These are phyloP conservation scores for Saprolegnia diclina DNA, from an alignment of 352 stramenopile species.

Conservation along the genomic window DNA sequence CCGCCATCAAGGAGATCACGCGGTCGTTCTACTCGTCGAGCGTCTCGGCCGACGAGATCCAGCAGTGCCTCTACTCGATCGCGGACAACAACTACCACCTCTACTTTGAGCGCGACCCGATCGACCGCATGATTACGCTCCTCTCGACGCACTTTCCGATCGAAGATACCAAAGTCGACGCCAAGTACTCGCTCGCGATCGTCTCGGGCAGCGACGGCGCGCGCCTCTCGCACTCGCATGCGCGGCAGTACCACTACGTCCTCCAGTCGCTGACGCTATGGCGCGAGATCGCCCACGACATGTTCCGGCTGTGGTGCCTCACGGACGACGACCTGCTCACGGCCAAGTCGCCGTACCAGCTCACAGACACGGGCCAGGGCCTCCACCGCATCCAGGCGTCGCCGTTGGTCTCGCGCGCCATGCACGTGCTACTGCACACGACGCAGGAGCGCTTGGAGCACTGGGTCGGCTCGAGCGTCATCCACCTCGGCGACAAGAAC, in stretches of 20 bases:
- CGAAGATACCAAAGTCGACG: conserved; percentile 53
- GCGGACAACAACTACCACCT: conserved; percentile 62
- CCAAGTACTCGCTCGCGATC: conserved; percentile 88
- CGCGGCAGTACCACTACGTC: conserved; percentile 94
- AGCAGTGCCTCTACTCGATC: conserved; percentile 37
- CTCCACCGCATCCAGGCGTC: conserved; percentile 92
- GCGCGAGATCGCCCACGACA: conserved; percentile 94
- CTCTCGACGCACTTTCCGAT: conserved; percentile 76
- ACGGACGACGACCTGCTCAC: conserved; percentile 91
- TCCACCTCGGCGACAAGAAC: conserved; percentile 97
- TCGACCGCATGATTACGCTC: conserved; percentile 92
- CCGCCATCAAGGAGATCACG: conserved; percentile 83
- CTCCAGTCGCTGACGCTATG: conserved; percentile 94
- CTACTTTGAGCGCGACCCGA: conserved; percentile 95
- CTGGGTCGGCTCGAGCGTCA: conserved; percentile 93
- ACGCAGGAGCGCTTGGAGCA: conserved; percentile 63
- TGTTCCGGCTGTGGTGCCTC: conserved; percentile 95
- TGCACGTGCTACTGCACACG: conserved; percentile 90
- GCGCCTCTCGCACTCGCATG: conserved; percentile 92
- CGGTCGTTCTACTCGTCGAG: conserved; percentile 48
- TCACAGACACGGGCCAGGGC: conserved; percentile 94
- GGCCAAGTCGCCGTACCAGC: conserved; percentile 68
- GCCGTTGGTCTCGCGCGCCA: conserved; percentile 89
- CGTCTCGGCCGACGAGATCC: conserved; percentile 23
- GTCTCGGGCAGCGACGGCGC: conserved; percentile 89